A percentile compares a stretch with the other conserved stretches of the same genome.
Evolutionary conservation across 192 early-diverging fungal genomes (phyloP).

Genomic region (Allomyces macrogynus): DNA sequence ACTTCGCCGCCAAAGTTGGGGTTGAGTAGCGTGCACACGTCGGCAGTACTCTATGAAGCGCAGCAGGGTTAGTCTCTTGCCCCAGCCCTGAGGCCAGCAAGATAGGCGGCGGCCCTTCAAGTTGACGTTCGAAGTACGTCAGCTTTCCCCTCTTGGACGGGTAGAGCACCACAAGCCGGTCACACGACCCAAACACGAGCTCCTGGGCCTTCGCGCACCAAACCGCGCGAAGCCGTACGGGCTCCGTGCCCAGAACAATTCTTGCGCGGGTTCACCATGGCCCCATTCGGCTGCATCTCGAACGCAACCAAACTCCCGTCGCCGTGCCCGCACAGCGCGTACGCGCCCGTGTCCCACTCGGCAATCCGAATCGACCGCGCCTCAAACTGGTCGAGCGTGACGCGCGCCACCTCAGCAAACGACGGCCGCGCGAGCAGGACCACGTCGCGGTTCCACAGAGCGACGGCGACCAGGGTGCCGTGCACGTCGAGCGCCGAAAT

Average conservation of each 20-base stretch:
- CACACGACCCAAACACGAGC: constrained; percentile 64
- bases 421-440: not conserved
- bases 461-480: constrained; percentile 38
- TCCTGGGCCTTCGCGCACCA: constrained; percentile 11
- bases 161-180: constrained; percentile 63
- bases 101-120: constrained; percentile 20
- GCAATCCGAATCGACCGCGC: too few species aligned
- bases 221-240: constrained; percentile 39
- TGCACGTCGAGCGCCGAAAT: constrained; percentile 56
- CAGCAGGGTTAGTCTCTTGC: too few species aligned
- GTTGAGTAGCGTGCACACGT: constrained; percentile 21
- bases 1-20: constrained; percentile 23
- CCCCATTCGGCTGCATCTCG: constrained; percentile 20
- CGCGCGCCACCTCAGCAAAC: too few species aligned
- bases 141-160: constrained; percentile 37
- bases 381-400: too few species aligned
- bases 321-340: constrained; percentile 10
- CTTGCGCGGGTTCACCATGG: constrained; percentile 24
- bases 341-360: too few species aligned
- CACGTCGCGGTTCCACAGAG: constrained; percentile 47
- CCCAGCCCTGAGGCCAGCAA: too few species aligned
- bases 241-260: constrained; percentile 56
- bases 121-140: constrained; percentile 68
- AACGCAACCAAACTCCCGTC: constrained; percentile 71
- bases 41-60: not conserved